Base-by-base conservation (phyloP, 2,329 filamentous ascomycete genomes). In the Alternaria ventricosa region DNA sequence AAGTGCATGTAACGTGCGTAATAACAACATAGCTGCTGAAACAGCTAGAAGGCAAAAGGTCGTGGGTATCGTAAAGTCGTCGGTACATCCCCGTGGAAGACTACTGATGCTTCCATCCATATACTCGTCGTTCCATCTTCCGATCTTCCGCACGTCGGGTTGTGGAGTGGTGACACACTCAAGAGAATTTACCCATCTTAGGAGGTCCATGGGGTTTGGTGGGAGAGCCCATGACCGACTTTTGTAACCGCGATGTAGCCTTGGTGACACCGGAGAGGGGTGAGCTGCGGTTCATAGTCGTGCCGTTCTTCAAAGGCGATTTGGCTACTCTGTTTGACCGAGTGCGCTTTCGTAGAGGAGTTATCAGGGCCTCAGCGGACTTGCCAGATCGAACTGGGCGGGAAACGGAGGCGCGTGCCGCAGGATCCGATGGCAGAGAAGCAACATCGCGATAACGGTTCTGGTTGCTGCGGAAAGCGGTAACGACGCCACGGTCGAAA, bases 401-500 rank as follows among this genome's bases (percentile, higher is more conserved):
- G 3, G 78, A 79, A 27, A 77, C 75, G 9, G 78, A 77, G 22
- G 75, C 74, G 22, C 78, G 78, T 46, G 75, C 72, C 30, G 74
- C 74, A 15, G 78, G 78, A 54, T 80, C 77, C 11, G 76, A 73
- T 27, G 78, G 78, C 46, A 79, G 74, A 46, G 77, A 76, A 20
- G 79, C 74, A 18, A 80, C 70, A 61, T 80, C 78, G 51, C 78
- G 77, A 55, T 77, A 80, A 22, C 77, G 74, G 50, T 75, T 79
- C 54, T 81, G 79, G 41, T 81, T 79, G 63, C 78, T 79, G 28
- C 79, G 75, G 70, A 81, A 81, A 11, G 79, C 78, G 43, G 77
- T 80, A 13, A 81, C 77, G 12, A 78, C 84, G 28, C 85, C 86
- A 10, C 90, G 91, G 54, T 67, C 82, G 79, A 78, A 80, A 55